Percentiles rank a stretch among this genome's conserved stretches.
These are phyloP conservation scores for Sordaria brevicollis DNA, from an alignment of 495 filamentous ascomycete species.

Conservation along the genomic window DNA sequence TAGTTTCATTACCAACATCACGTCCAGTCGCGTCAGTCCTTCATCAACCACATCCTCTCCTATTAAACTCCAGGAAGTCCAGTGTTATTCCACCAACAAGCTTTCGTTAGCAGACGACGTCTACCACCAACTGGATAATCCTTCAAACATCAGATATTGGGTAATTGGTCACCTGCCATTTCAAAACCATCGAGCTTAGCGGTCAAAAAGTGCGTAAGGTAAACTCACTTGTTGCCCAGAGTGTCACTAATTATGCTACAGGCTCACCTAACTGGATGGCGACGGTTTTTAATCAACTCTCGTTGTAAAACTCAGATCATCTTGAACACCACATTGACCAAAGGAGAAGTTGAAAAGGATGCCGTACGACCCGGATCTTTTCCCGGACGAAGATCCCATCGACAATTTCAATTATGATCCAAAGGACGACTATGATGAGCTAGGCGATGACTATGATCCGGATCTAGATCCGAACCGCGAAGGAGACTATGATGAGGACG, in stretches of 20 bases:
- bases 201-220: background rate
- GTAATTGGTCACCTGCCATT: background rate
- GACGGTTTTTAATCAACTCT: background rate
- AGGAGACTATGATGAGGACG: background rate
- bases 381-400: background rate
- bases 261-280: background rate
- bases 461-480: background rate
- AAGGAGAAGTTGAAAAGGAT: background rate
- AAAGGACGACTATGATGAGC: background rate
- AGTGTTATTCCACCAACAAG: background rate
- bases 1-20: background rate
- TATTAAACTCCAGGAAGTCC: background rate
- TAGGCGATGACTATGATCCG: background rate
- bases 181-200: background rate
- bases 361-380: constrained; percentile 11
- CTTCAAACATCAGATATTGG: background rate
- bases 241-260: background rate
- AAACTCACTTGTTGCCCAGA: background rate
- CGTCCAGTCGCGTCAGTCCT: background rate
- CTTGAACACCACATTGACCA: background rate
- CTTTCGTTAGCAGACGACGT: background rate
- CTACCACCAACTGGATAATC: background rate
- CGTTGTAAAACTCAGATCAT: too few relatives aligned
- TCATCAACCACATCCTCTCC: background rate
- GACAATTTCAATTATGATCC: background rate